These are phyloP conservation scores for Medicago lupulina DNA, from an alignment of 306 rosid genomes.

Conservation along the genomic window DNA sequence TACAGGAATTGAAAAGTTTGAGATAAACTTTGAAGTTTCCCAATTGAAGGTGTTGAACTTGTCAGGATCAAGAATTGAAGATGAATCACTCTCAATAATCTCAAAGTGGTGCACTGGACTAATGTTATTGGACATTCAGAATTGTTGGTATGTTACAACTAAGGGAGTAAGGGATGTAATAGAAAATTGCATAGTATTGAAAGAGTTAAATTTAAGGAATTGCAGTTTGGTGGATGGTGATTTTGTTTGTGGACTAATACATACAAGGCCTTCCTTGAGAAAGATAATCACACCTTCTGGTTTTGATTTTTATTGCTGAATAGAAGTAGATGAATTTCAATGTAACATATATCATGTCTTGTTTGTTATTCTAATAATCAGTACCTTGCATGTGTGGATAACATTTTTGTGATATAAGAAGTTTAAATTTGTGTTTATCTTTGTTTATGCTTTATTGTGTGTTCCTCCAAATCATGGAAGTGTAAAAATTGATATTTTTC, in stretches of 20 bases:
- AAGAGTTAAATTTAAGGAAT: slow-evolving; percentile 63
- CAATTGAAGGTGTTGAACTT: slow-evolving; percentile 55
- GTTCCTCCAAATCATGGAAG: background rate
- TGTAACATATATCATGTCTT: background rate
- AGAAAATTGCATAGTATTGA: slow-evolving; percentile 56
- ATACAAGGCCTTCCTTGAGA: slow-evolving; percentile 63
- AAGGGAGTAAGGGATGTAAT: slow-evolving; percentile 67
- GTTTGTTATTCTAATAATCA: background rate
- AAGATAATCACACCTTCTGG: slow-evolving; percentile 54
- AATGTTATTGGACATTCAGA: slow-evolving; percentile 47
- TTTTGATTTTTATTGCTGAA: slow-evolving; percentile 43
- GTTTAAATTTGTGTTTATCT: background rate
- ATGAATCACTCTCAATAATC: slow-evolving; percentile 56
- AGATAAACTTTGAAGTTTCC: slow-evolving; percentile 53
- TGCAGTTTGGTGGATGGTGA: slow-evolving; percentile 49
- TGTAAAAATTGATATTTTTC: background rate
- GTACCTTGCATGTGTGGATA: background rate
- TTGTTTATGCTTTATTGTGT: too few species aligned
- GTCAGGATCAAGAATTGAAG: slow-evolving; percentile 50
- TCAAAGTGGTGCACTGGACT: slow-evolving; percentile 62
- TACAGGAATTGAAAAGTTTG: slow-evolving; percentile 37
- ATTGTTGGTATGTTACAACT: slow-evolving; percentile 57
- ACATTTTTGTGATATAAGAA: background rate
- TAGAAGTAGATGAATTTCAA: too few species aligned
- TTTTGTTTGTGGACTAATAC: slow-evolving; percentile 54